Conservation (phyloP, 2,329 filamentous ascomycete genomes). For the Colletotrichum noveboracense region DNA sequence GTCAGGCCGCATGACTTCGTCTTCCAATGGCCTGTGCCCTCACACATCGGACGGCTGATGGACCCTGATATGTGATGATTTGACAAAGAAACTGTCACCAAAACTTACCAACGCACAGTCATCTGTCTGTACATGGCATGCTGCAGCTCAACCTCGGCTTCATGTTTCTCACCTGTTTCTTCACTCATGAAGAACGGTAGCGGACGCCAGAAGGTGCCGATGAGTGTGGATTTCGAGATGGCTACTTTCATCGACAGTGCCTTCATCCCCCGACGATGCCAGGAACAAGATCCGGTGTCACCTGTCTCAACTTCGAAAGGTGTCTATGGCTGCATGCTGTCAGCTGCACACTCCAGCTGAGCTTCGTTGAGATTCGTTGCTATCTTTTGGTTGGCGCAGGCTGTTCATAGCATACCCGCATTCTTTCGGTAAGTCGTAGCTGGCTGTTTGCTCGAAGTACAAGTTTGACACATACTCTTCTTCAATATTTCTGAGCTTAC, state of each 20-base stretch:
- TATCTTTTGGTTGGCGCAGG: neutral
- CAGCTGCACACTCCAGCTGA: rapidly evolving
- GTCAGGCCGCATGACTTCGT: neutral
- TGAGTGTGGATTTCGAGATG: neutral
- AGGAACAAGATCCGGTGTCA: neutral
- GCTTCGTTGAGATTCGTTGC: neutral
- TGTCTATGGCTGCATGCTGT: neutral
- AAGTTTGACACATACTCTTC: neutral
- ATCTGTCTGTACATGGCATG: neutral
- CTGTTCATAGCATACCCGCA: neutral
- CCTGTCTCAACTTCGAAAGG: neutral
- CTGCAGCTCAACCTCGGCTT: neutral
- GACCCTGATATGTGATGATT: neutral
- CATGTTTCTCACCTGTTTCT: neutral
- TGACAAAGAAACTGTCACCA: neutral
- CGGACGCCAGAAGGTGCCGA: neutral
- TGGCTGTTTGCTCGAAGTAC: neutral
- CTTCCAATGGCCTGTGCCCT: neutral
- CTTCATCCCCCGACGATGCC: neutral
- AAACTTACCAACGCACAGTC: neutral
- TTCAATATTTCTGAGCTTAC: too few relatives aligned
- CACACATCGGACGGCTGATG: neutral
- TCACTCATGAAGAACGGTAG: neutral
- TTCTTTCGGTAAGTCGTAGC: neutral
- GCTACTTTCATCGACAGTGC: neutral